A percentile compares a stretch with the other conserved stretches of the same genome.
Evolutionary conservation across 1,139 yeast species (phyloP).

Genomic region (Candida pseudoviswanathii): DNA sequence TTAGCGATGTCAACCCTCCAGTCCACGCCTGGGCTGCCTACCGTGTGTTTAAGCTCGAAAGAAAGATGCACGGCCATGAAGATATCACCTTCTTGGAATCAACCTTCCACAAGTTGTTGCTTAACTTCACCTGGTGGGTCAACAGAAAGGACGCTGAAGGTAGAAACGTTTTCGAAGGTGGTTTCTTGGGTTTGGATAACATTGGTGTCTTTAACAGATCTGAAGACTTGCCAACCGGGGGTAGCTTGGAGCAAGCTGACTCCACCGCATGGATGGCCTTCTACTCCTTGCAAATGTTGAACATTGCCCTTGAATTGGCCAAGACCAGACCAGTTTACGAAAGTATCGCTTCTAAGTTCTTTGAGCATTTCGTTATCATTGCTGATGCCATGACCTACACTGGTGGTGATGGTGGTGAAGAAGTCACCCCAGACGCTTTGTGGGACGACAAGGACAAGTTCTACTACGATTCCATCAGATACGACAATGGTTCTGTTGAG

Average conservation of each 20-base stretch:
- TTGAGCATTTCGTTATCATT: slow-evolving; percentile 89
- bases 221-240: slow-evolving; percentile 94
- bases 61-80: slow-evolving; percentile 80
- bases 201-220: slow-evolving; percentile 94
- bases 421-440: slow-evolving; percentile 60
- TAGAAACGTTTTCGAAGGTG: slow-evolving; percentile 92
- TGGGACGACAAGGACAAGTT: slow-evolving; percentile 93
- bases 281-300: slow-evolving; percentile 87
- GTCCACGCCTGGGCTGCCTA: slow-evolving; percentile 98
- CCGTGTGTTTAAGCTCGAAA: slow-evolving; percentile 85
- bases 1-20: slow-evolving; percentile 94
- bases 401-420: slow-evolving; percentile 50
- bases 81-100: slow-evolving; percentile 87
- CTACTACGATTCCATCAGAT: slow-evolving; percentile 88
- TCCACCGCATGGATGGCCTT: slow-evolving; percentile 99
- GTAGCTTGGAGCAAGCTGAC: slow-evolving; percentile 90
- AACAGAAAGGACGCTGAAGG: slow-evolving; percentile 90
- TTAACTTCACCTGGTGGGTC: slow-evolving; percentile 98
- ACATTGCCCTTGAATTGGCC: slow-evolving; percentile 87
- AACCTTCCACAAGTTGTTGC: slow-evolving; percentile 85
- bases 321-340: slow-evolving; percentile 87
- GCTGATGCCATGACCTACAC: slow-evolving; percentile 93
- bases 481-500: slow-evolving; percentile 73
- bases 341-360: slow-evolving; percentile 92
- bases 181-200: slow-evolving; percentile 90